Base-by-base conservation (phyloP, 73 alveolate species). In the Paramecium octaurelia region DNA sequence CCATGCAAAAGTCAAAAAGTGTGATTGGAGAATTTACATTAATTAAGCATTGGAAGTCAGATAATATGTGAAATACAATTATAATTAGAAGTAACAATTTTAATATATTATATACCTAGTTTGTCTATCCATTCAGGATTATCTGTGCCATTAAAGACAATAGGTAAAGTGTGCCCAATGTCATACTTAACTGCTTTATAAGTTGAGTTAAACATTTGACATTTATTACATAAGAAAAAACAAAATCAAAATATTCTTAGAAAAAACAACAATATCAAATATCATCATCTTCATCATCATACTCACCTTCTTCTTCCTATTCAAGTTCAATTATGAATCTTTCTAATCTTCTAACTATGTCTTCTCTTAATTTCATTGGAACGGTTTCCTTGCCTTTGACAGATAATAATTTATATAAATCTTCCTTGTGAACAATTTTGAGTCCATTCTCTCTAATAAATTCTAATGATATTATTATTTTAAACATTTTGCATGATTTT, bases 361-460 rank as follows among this genome's bases (percentile, higher is more conserved):
- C 97, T 44, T 95, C 98, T 89, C 95, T 95, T 29, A 95, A 91
- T 80, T 92, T 92, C 27, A 93, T 93, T 50, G 98, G 98, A 16
- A 95, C 98, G 0, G 95, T 93, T 34, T 96, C 95, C 58, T 96
- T 92, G 5, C 97, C 98, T 85, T 92, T 93, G 12, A 34, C 34
- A 16, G 42, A 36, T 14, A 75, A 36, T 75, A 40, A 4, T 75
- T 75, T 36, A 36, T 36, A 75, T 75, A 36, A 75, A 10, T 40
- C 58, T 31, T 68, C 84, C 27, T 68, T 34, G 27, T 34, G 40
- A 21, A 68, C 46, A 27, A 68, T 68, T 68, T 68, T 27, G 3
- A 31, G 40, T 27, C 84, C 84, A 31, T 68, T 68, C 27, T 68
- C 84, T 31, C 40, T 68, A 23, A 68, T 68, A 23, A 31, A 68